These are phyloP conservation scores for Takakia lepidozioides DNA, from an alignment of 225 moss, liverwort and hornwort genomes.

Conservation along the genomic window DNA sequence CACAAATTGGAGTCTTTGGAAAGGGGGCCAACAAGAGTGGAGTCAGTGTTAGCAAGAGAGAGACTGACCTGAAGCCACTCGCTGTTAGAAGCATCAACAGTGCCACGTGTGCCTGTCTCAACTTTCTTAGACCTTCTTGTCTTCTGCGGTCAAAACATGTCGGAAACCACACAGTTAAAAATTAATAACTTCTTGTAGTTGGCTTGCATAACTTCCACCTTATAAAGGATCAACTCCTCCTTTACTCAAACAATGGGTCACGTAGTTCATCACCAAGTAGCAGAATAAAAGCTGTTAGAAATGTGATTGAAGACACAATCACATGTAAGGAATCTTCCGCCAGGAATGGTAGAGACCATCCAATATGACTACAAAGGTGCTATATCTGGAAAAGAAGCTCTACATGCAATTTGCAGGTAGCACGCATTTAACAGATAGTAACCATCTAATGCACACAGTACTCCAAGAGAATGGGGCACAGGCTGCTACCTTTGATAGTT, in stretches of 20 bases:
- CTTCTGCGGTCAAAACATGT: slow-evolving; percentile 61
- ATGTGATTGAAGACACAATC: neutral
- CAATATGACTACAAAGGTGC: too few species aligned
- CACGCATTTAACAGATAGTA: neutral
- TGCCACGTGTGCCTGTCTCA: slow-evolving; percentile 76
- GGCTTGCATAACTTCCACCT: too few species aligned
- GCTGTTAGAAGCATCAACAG: slow-evolving; percentile 45
- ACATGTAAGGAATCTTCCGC: too few species aligned
- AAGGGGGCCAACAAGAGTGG: neutral
- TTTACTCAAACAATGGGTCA: too few species aligned
- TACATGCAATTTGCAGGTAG: too few species aligned
- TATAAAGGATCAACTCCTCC: too few species aligned
- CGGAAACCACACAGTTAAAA: too few species aligned
- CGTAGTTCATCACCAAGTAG: too few species aligned
- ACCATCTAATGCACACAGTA: too few species aligned
- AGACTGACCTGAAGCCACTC: slow-evolving; percentile 82
- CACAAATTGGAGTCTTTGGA: neutral
- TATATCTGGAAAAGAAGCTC: neutral
- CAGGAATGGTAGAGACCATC: too few species aligned
- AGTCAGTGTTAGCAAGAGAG: neutral
- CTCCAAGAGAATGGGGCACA: neutral
- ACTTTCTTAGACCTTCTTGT: slow-evolving; percentile 78
- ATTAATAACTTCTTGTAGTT: too few species aligned
- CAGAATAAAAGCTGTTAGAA: neutral
- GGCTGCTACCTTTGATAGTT: slow-evolving; percentile 84